Base-by-base conservation (phyloP, 2,329 filamentous ascomycete genomes). In the Pseudogymnoascus destructans region DNA sequence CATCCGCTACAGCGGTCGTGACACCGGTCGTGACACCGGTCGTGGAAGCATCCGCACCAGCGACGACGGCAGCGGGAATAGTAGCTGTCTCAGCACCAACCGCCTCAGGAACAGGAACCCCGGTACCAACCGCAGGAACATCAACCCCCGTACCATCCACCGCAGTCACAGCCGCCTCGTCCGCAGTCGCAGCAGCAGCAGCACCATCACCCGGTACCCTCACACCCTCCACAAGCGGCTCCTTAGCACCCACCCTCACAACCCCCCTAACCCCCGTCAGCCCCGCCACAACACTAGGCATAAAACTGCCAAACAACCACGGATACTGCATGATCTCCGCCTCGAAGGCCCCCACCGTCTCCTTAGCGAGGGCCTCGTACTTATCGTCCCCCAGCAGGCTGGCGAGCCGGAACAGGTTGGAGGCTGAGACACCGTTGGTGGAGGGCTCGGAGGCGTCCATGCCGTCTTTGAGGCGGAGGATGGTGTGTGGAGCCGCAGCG, bases 391-490 rank as follows among this genome's bases (percentile, higher is more conserved):
- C 79, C 0, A 95, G 75, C 1, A 95, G 70, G 5, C 79, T 78
- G 10, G 82, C 82, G 3, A 97, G 79, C 0, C 89, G 84, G 72
- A 93, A 87, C n/a, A 97, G 75, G 68, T 97, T 97, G 13, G 81
- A 79, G 0, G 89, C 87, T n/a, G 87, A 86, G 5, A 92, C 80
- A 36, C 89, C 89, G 68, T 98, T 98, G 57, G 88, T 86, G 0
- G 89, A 93, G 0, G 93, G 93, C 61, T 93, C 86, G 1, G 89
- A 85, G 4, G 89, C 89, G 70, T 98, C 93, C 79, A 96, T 96
- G 63, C 90, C 93, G 62, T 95, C 89, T 72, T 98, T 98, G 55
- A 96, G 79, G 21, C 92, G 85, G 61, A 97, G 80, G 60, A 96
- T 85, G 25, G 86, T 79, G 66, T 90, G 82, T 0, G 82, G 74